Conservation (phyloP, 352 stramenopile species). For the Blastocystis sp. region DNA sequence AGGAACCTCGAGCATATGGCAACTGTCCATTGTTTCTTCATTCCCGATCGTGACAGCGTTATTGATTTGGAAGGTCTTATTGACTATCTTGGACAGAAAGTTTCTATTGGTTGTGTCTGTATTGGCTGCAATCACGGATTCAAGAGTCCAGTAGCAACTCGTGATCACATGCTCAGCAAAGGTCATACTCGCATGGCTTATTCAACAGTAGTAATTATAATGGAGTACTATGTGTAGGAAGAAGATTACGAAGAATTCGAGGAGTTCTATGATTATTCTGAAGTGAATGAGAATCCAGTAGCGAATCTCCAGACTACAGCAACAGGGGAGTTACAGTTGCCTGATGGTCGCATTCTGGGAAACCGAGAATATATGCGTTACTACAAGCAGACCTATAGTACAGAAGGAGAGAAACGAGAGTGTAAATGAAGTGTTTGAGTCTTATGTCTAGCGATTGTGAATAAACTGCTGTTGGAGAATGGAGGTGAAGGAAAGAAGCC, state of each 20-base stretch:
- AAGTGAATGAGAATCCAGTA: conserved; percentile 71
- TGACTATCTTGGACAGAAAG: conserved; percentile 83
- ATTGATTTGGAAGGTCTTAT: conserved; percentile 81
- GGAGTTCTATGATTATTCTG: conserved; percentile 73
- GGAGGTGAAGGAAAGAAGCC: not conserved
- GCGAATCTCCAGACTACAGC: conserved; percentile 70
- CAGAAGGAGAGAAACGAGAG: conserved; percentile 73
- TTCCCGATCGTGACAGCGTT: conserved; percentile 85
- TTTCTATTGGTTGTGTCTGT: conserved; percentile 86
- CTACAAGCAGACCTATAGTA: conserved; percentile 83
- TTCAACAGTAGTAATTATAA: conserved; percentile 74
- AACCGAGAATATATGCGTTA: conserved; percentile 83
- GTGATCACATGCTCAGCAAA: conserved; percentile 86
- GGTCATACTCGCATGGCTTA: conserved; percentile 86
- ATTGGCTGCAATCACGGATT: conserved; percentile 80
- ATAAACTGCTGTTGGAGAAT: conserved; percentile 17
- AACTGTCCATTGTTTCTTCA: conserved; percentile 86
- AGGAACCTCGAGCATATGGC: conserved; percentile 77
- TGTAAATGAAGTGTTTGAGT: not conserved
- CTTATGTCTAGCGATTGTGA: not conserved
- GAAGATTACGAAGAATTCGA: conserved; percentile 76
- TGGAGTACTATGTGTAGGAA: conserved; percentile 47
- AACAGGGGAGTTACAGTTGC: conserved; percentile 82
- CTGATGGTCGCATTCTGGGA: conserved; percentile 80
- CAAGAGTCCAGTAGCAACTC: conserved; percentile 78